Evolutionary conservation across 2,329 filamentous ascomycete genomes (phyloP), one percentile per base, ranked within the genome.

Genomic region (Simplicillium sp.): DNA sequence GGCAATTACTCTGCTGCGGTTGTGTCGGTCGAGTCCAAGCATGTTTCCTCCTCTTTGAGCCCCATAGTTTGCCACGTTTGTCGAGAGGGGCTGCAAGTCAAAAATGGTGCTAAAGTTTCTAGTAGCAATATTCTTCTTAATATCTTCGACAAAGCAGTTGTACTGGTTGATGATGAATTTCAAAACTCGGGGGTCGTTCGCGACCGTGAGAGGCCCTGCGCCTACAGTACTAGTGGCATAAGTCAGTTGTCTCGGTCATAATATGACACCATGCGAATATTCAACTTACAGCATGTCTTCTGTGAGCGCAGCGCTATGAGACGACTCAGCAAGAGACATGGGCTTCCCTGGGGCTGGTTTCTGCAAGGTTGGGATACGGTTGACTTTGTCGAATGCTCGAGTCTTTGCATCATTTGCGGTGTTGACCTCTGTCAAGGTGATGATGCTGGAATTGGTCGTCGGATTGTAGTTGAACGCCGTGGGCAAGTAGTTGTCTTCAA

Each of bases 31-130:
- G 32, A 13, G 25, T 34, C 40, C 40, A 16, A 42, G 36, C 36
- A 42, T 34, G 36, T 42, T 42, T 5, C 40, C 40, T 5, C 40
- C 40, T 14, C 35, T 42, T 7, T 38, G 35, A 12, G 25, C 25
- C 15, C 40, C 36, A 34, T 33, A 33, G 9, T 38, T 29, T 13
- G 17, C 17, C n/a, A 41, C 40, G 18, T 41, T 28, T n/a, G 36
- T 31, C 9, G 29, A 31, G n/a, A 31, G 3, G 3, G 40, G 35
- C 4, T 38, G 17, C 11, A 35, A 36, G 12, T 35, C 33, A 25
- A 40, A 15, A 9, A 36, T 29, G 5, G 39, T 40, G 33, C 31
- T 40, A 34, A 35, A 40, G 18, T 40, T 40, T 11, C 35, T 5
- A 7, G 39, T n/a, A 14, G 25, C 39, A 7, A 40, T 11, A 14